Conservation (phyloP, 1,284 basidiomycete genomes). For the Tranzscheliella williamsii region DNA sequence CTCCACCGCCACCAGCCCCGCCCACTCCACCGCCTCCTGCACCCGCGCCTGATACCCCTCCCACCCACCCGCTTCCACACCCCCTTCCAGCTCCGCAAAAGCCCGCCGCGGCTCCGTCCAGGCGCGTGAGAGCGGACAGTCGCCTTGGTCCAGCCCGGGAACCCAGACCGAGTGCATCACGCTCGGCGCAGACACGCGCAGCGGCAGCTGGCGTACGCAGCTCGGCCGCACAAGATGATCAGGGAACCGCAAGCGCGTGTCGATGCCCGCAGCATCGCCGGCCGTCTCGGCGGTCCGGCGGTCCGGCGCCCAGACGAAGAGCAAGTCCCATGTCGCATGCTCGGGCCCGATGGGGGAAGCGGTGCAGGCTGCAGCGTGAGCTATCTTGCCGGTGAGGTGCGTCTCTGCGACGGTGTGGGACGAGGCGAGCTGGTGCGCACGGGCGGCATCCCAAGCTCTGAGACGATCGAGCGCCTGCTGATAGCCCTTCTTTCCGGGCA, state of each 20-base stretch:
- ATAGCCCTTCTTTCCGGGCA: slow-evolving; percentile 53
- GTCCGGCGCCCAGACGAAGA: slow-evolving; percentile 34
- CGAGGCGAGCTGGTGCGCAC: slow-evolving; percentile 6
- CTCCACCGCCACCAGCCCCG: slow-evolving; percentile 15
- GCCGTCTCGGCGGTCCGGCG: neutral
- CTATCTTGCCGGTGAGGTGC: slow-evolving; percentile 13
- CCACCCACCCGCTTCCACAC: slow-evolving; percentile 4
- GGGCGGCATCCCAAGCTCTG: slow-evolving; percentile 39
- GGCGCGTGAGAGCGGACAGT: slow-evolving; percentile 1
- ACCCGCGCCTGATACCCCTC: slow-evolving; percentile 6
- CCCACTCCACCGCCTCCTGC: slow-evolving; percentile 35
- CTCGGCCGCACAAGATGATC: slow-evolving; percentile 13
- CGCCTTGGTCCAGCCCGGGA: slow-evolving; percentile 6
- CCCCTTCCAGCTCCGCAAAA: slow-evolving; percentile 13
- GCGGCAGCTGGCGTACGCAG: slow-evolving; percentile 2
- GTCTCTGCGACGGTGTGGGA: slow-evolving; percentile 10
- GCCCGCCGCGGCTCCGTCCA: slow-evolving; percentile 8
- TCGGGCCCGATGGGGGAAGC: slow-evolving; percentile 7
- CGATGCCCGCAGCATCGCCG: neutral
- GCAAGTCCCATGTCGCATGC: slow-evolving; percentile 38
- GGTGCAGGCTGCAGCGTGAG: neutral
- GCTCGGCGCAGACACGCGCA: neutral
- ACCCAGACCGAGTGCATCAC: slow-evolving; percentile 28
- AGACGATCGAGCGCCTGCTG: slow-evolving; percentile 44
- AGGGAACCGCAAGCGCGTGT: slow-evolving; percentile 24